A percentile compares a stretch with the other conserved stretches of the same genome.
These are phyloP conservation scores for Tetrapisispora pingtungensis DNA, from an alignment of 805 yeast species.

Conservation along the genomic window DNA sequence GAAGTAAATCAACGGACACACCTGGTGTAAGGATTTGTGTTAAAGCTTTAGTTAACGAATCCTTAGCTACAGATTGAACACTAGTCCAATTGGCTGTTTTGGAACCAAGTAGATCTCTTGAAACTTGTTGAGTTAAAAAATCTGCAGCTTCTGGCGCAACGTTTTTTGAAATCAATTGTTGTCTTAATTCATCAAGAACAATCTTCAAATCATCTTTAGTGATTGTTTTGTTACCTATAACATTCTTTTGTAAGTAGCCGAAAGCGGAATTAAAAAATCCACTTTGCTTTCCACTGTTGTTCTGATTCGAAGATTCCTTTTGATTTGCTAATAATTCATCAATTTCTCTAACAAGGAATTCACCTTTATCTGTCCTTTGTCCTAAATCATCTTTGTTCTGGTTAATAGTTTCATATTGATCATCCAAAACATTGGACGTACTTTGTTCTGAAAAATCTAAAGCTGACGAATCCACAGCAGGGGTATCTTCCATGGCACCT, in stretches of 20 bases:
- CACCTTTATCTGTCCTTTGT: slow-evolving; percentile 38
- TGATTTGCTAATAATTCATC: slow-evolving; percentile 30
- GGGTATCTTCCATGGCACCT: slow-evolving; percentile 42
- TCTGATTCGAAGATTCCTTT: slow-evolving; percentile 21
- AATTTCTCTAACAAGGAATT: slow-evolving; percentile 56
- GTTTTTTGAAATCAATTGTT: slow-evolving; percentile 74
- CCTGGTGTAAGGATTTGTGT: slow-evolving; percentile 82
- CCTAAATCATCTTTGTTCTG: slow-evolving; percentile 33
- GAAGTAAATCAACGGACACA: slow-evolving; percentile 75
- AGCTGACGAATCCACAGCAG: slow-evolving; percentile 30
- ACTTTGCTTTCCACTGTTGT: slow-evolving; percentile 33
- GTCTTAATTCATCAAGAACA: slow-evolving; percentile 54
- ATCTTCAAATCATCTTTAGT: slow-evolving; percentile 54
- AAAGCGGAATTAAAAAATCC: slow-evolving; percentile 31
- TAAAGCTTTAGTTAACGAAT: slow-evolving; percentile 47
- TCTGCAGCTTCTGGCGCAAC: slow-evolving; percentile 86
- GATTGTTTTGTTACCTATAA: slow-evolving; percentile 62
- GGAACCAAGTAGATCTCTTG: slow-evolving; percentile 58
- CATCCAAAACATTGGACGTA: slow-evolving; percentile 9
- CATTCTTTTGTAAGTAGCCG: slow-evolving; percentile 44
- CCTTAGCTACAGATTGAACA: slow-evolving; percentile 60
- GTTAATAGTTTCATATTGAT: slow-evolving; percentile 10
- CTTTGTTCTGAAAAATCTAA: slow-evolving; percentile 48
- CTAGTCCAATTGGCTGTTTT: slow-evolving; percentile 68
- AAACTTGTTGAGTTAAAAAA: slow-evolving; percentile 59